Conservation (phyloP, 2,329 filamentous ascomycete species). For the Juglanconis oblonga region DNA sequence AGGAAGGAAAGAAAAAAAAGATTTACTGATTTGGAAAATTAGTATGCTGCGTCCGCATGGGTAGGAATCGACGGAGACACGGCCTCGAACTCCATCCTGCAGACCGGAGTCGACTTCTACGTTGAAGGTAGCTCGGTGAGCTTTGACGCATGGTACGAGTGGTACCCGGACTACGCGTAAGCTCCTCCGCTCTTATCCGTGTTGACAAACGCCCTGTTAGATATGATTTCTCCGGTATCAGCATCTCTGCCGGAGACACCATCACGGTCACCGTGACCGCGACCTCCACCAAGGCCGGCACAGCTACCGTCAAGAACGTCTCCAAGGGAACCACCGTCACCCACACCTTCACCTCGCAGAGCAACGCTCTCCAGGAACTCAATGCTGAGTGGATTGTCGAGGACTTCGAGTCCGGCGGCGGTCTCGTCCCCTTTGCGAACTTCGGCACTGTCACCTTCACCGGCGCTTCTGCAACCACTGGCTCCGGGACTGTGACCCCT, state of each 20-base stretch:
- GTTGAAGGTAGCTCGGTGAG: conserved; percentile 35
- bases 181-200: background rate
- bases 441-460: conserved; percentile 47
- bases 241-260: conserved; percentile 22
- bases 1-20: no score
- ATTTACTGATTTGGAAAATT: background rate
- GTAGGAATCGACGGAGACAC: conserved; percentile 61
- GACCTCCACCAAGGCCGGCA: conserved; percentile 39
- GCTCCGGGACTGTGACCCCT: conserved; percentile 28
- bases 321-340: conserved; percentile 47
- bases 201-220: background rate
- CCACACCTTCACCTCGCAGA: conserved; percentile 46
- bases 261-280: conserved; percentile 32
- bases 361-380: conserved; percentile 45
- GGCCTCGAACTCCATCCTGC: conserved; percentile 49
- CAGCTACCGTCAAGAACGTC: conserved; percentile 44
- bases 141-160: conserved; percentile 60
- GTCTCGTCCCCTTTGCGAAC: conserved; percentile 42
- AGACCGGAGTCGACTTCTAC: conserved; percentile 56
- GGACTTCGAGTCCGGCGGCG: conserved; percentile 40
- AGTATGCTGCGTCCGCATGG: conserved; percentile 52
- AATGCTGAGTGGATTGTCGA: conserved; percentile 65
- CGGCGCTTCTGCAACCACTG: conserved; percentile 31
- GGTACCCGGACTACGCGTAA: conserved; percentile 53
- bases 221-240: conserved; percentile 23